Evolutionary conservation across 2,329 filamentous ascomycete species (phyloP).

Genomic region (Fusarium sp.): DNA sequence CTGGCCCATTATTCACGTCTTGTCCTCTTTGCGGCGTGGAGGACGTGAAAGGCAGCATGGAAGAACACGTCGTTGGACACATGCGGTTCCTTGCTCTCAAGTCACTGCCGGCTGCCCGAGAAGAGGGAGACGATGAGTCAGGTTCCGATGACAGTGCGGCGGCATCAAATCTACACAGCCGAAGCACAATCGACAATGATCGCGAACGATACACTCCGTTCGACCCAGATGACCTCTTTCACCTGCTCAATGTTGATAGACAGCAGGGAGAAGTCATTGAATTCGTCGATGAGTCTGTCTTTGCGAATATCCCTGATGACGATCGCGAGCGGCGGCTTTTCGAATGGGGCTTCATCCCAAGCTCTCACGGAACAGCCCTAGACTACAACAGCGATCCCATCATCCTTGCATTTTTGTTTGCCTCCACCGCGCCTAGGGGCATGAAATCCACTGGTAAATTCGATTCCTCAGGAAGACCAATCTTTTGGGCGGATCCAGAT

Average conservation of each 20-base stretch:
- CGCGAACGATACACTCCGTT: neutral
- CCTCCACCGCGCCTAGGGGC: neutral
- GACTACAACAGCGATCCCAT: neutral
- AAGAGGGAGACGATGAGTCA: neutral
- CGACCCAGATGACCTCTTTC: neutral
- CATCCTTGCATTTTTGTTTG: neutral
- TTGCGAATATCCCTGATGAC: neutral
- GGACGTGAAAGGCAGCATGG: neutral
- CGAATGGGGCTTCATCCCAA: neutral
- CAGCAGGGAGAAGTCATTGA: neutral
- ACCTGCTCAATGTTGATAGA: neutral
- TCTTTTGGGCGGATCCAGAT: neutral
- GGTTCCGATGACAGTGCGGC: neutral
- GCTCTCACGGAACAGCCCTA: neutral
- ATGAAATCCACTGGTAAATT: neutral
- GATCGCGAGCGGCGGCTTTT: neutral
- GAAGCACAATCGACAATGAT: neutral
- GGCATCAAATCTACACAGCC: neutral
- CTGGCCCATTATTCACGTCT: neutral
- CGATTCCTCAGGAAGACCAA: too few species aligned
- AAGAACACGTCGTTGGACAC: constrained; percentile 18
- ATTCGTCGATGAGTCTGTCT: neutral
- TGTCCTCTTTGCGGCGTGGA: constrained; percentile 9
- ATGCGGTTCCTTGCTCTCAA: constrained; percentile 18
- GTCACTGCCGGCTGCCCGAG: constrained; percentile 7